Percentiles rank a stretch among this genome's conserved stretches.
Evolutionary conservation across 1,139 yeast species (phyloP).

Genomic region (Hansenula sp.): DNA sequence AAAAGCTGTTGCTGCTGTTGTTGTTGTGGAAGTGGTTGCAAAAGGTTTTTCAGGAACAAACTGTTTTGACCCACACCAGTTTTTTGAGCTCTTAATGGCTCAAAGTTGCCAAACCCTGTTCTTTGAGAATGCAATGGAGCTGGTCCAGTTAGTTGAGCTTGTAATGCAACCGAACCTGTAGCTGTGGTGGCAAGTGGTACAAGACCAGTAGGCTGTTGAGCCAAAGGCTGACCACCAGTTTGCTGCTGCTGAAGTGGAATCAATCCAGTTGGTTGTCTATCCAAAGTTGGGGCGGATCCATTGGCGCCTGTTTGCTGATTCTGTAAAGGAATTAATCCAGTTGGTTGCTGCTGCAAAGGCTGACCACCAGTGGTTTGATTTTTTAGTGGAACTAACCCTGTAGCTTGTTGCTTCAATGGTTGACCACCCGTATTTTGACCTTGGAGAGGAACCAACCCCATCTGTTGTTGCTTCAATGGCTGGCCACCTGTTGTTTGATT

Average conservation of each 20-base stretch:
- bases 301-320: constrained; percentile 9
- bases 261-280: constrained; percentile 24
- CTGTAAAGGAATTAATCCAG: constrained; percentile 27
- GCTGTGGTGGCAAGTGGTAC: constrained; percentile 27
- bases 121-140: constrained; percentile 19
- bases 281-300: constrained; percentile 18
- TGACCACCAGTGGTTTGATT: constrained; percentile 32
- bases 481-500: constrained; percentile 32
- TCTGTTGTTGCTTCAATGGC: constrained; percentile 23
- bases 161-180: constrained; percentile 29
- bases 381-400: constrained; percentile 31
- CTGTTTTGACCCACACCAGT: constrained; percentile 52
- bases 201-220: constrained; percentile 38
- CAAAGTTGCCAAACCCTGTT: constrained; percentile 31
- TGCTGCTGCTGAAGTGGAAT: constrained; percentile 31
- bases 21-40: constrained; percentile 27
- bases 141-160: constrained; percentile 5
- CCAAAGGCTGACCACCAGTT: constrained; percentile 14
- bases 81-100: constrained; percentile 33
- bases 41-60: constrained; percentile 28
- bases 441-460: constrained; percentile 21
- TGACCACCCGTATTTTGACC: constrained; percentile 27
- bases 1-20: constrained; percentile 22
- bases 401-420: constrained; percentile 24
- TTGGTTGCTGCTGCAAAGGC: constrained; percentile 22